Evolutionary conservation across 2,329 filamentous ascomycete genomes (phyloP).

Genomic region (Aspergillus neotritici): DNA sequence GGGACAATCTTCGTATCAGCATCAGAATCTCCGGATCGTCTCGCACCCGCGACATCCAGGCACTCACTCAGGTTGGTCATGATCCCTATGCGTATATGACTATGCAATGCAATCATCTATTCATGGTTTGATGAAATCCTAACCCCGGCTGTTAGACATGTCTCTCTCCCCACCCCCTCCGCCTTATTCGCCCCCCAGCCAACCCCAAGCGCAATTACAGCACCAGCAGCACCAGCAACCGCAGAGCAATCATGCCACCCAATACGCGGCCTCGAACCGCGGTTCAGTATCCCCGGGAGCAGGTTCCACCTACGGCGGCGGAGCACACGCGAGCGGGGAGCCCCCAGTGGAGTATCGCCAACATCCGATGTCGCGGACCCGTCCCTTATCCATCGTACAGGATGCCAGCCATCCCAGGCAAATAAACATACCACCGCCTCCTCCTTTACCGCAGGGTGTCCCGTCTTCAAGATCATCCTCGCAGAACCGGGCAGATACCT

Average conservation of each 20-base stretch:
- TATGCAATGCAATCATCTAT: no score
- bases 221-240: conserved; percentile 9
- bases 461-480: conserved; percentile 31
- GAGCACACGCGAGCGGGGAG: conserved; percentile 15
- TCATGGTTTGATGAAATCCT: background rate
- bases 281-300: conserved; percentile 16
- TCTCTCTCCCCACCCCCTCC: conserved; percentile 33
- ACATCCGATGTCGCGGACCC: conserved; percentile 22
- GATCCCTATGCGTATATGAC: no score
- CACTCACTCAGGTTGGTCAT: conserved; percentile 27
- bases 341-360: conserved; percentile 21
- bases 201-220: conserved; percentile 14
- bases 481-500: conserved; percentile 23
- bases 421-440: conserved; percentile 32
- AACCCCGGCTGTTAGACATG: conserved; percentile 19
- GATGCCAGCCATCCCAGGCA: conserved; percentile 25
- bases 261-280: conserved; percentile 7
- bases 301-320: conserved; percentile 14
- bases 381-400: conserved; percentile 31
- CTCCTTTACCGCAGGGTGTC: conserved; percentile 28
- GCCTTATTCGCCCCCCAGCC: conserved; percentile 36
- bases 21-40: conserved; percentile 22
- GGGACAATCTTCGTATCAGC: conserved; percentile 25
- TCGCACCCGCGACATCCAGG: conserved; percentile 23
- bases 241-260: conserved; percentile 14